These are phyloP conservation scores for Cordia subcordata DNA, from an alignment of 257 asterid genomes.

Conservation along the genomic window DNA sequence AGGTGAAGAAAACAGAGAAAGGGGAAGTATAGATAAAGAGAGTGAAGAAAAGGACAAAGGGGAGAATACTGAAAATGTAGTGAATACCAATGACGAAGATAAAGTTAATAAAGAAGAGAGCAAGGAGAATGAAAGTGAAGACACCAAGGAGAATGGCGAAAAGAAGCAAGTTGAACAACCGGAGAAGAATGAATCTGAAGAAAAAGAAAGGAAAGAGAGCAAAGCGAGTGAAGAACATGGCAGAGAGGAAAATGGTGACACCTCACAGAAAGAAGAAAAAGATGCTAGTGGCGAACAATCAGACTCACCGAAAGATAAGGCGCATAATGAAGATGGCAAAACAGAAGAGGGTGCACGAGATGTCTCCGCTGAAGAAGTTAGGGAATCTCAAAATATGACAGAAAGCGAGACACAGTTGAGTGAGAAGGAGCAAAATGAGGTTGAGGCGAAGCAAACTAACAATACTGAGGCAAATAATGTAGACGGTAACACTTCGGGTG, in stretches of 20 bases:
- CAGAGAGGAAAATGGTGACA: slow-evolving; percentile 21
- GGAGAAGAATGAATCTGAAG: slow-evolving; percentile 26
- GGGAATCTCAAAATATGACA: slow-evolving; percentile 24
- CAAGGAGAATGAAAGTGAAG: slow-evolving; percentile 21
- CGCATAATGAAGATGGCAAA: slow-evolving; percentile 21
- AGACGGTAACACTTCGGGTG: slow-evolving; percentile 11
- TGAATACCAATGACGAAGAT: slow-evolving; percentile 2
- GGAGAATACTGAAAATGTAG: slow-evolving; percentile 3
- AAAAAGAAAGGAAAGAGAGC: slow-evolving; percentile 23
- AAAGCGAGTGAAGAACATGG: slow-evolving; percentile 25
- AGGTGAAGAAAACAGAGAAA: slow-evolving; percentile 2
- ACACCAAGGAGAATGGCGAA: slow-evolving; percentile 23
- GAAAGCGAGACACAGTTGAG: slow-evolving; percentile 27
- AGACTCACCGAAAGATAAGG: slow-evolving; percentile 26
- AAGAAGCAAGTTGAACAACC: slow-evolving; percentile 30
- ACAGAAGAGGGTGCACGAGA: slow-evolving; percentile 23
- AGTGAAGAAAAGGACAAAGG: slow-evolving; percentile 8
- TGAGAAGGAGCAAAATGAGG: slow-evolving; percentile 18
- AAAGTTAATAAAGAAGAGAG: slow-evolving; percentile 3
- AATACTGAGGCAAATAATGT: slow-evolving; percentile 16
- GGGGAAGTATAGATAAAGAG: neutral
- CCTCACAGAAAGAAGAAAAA: slow-evolving; percentile 25
- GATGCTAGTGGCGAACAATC: slow-evolving; percentile 24
- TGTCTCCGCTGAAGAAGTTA: slow-evolving; percentile 16
- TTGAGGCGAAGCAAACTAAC: slow-evolving; percentile 9